Evolutionary conservation across 2,329 filamentous ascomycete genomes (phyloP).

Genomic region (Fusarium secorum): DNA sequence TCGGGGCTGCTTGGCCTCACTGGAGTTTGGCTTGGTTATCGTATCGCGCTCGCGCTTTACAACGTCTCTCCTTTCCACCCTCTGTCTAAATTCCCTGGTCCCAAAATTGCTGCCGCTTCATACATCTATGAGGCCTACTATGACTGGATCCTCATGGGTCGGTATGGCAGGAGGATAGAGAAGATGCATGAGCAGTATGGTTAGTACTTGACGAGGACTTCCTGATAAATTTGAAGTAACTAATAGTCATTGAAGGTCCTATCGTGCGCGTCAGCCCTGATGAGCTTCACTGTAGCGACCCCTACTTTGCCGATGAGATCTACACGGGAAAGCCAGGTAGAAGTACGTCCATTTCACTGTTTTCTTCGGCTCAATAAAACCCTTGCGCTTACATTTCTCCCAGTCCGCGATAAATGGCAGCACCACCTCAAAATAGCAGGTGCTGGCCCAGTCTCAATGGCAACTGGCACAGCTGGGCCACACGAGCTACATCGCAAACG

Average conservation of each 20-base stretch:
- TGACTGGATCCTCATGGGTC: constrained; percentile 48
- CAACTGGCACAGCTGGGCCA: neutral
- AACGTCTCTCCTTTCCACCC: constrained; percentile 53
- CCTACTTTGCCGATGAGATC: constrained; percentile 49
- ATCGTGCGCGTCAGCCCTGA: constrained; percentile 51
- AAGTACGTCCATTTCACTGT: neutral
- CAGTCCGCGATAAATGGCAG: constrained; percentile 38
- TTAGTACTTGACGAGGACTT: neutral
- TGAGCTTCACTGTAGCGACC: constrained; percentile 50
- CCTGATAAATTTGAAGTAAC: fast-evolving
- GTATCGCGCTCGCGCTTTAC: constrained; percentile 43
- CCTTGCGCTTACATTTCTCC: neutral
- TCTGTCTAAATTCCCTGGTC: constrained; percentile 49
- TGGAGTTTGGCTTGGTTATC: constrained; percentile 44
- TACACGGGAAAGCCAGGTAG: constrained; percentile 43
- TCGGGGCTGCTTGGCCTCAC: constrained; percentile 12
- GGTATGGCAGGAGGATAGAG: constrained; percentile 48
- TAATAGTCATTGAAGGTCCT: constrained; percentile 35
- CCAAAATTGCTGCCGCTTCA: constrained; percentile 47
- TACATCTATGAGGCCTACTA: constrained; percentile 51
- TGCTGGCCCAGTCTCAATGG: constrained; percentile 24
- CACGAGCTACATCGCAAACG: constrained; percentile 48
- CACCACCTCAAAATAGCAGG: constrained; percentile 29
- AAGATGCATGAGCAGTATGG: constrained; percentile 51
- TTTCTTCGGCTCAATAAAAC: neutral